Evolutionary conservation across 495 filamentous ascomycete species (phyloP), one percentile per base, ranked within the genome.

Genomic region (Chaetomium tenue): DNA sequence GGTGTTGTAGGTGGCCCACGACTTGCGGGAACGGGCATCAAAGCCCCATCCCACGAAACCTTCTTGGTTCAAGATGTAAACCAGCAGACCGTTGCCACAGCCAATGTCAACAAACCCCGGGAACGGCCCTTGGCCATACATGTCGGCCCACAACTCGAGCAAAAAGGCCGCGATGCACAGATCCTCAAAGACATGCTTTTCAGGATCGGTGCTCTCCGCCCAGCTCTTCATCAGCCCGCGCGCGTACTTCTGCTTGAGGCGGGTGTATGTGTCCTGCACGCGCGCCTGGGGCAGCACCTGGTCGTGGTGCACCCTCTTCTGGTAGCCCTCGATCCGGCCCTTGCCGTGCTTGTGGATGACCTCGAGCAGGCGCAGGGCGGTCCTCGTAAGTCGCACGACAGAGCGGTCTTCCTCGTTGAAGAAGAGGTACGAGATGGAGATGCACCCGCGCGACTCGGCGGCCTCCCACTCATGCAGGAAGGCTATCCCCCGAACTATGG

Each of bases 61-160:
- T 78, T 98, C 92, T 68, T 82, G 79, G 12, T 88, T 77, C 6
- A 98, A 84, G 40, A 98, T 84, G 68, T 93, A 85, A 13, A 96
- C 90, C n/a, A 98, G 83, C 1, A 98, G 83, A 16, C 94, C 94
- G 71, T 97, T 98, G 6, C 94, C 94, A 70, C 94, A 98, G 18
- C 92, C 94, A 53, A 98, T 88, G 71, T 98, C 95, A 12, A 97
- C 90, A 70, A 98, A 98, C 6, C 93, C 92, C 1, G 91, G 91
- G 69, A 96, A 97, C 0, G 70, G 67, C 20, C 63, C 67, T 54
- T 73, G 63, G 18, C 73, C 76, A 70, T 98, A 97, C 88, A 97
- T 94, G 64, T 88, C 84, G 58, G 80, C 75, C 94, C 95, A 98
- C 12, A 97, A 81, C 81, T 96, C 93, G 37, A 98, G 89, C 46